These are phyloP conservation scores for Macrophomina pseudophaseolina DNA, from an alignment of 2,329 filamentous ascomycete species.

Conservation along the genomic window DNA sequence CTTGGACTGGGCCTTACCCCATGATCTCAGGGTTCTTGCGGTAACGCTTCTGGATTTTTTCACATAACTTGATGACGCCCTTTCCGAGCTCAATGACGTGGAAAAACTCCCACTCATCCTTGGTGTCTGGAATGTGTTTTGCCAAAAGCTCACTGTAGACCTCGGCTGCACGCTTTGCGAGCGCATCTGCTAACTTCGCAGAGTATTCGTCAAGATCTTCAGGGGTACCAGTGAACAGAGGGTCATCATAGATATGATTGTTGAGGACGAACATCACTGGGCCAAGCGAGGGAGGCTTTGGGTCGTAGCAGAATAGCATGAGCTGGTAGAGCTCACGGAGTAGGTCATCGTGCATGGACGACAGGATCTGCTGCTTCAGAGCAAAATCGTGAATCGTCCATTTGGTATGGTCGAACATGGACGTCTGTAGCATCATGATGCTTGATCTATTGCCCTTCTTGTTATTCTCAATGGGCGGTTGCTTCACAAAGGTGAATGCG, in stretches of 20 bases:
- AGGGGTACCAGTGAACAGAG: constrained; percentile 71
- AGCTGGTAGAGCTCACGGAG: constrained; percentile 85
- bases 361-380: constrained; percentile 75
- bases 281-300: constrained; percentile 82
- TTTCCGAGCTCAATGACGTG: constrained; percentile 91
- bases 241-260: constrained; percentile 79
- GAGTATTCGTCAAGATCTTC: constrained; percentile 76
- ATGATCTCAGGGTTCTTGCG: constrained; percentile 85
- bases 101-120: constrained; percentile 86
- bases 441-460: constrained; percentile 59
- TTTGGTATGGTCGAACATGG: constrained; percentile 55
- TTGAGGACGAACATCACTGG: constrained; percentile 81
- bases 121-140: constrained; percentile 76
- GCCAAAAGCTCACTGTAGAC: constrained; percentile 81
- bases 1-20: constrained; percentile 56
- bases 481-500: constrained; percentile 82
- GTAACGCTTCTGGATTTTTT: constrained; percentile 92
- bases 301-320: constrained; percentile 86
- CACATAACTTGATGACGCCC: constrained; percentile 80
- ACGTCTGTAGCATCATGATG: constrained; percentile 40
- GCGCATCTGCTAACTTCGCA: constrained; percentile 71
- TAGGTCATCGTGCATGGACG: constrained; percentile 77
- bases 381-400: constrained; percentile 58
- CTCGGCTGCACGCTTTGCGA: constrained; percentile 75
- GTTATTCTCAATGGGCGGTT: constrained; percentile 69